These are phyloP conservation scores for Rhododendron henanense DNA, from an alignment of 148 eudicot genomes.

Conservation along the genomic window DNA sequence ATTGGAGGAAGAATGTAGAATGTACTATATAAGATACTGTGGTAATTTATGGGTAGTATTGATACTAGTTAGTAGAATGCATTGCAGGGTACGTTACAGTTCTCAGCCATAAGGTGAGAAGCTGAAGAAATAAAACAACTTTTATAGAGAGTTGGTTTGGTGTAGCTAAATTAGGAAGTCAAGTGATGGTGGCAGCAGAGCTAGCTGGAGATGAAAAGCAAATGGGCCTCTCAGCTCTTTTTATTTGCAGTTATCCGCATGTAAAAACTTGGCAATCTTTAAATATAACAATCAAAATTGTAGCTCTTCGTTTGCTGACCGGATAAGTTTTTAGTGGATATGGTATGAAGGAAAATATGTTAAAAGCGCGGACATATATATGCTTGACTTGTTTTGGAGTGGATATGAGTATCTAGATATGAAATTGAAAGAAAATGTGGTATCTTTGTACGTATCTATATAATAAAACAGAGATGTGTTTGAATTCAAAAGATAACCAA, in stretches of 20 bases:
- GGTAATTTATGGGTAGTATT: background rate
- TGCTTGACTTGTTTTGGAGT: too few species aligned
- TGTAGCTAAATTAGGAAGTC: background rate
- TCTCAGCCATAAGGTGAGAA: slow-evolving; percentile 6
- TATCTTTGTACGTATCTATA: too few species aligned
- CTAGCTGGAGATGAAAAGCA: slow-evolving; percentile 2
- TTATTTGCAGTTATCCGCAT: background rate
- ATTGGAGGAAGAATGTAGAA: too few species aligned
- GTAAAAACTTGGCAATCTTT: background rate
- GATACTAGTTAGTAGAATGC: background rate
- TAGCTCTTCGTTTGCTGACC: too few species aligned
- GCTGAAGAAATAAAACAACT: background rate
- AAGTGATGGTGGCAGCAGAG: background rate
- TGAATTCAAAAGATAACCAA: too few species aligned
- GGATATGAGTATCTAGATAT: too few species aligned
- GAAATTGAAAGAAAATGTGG: too few species aligned
- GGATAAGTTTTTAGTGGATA: too few species aligned
- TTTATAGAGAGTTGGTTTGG: background rate
- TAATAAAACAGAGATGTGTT: too few species aligned
- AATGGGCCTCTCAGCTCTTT: slow-evolving; percentile 4
- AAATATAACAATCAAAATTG: background rate
- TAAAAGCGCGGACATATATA: too few species aligned
- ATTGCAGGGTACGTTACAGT: background rate
- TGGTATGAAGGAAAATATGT: too few species aligned
- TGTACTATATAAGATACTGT: background rate